Percentiles rank a stretch among this genome's conserved stretches.
phyloP scores from a whole-genome alignment of 768 basidiomycete genomes.

The Kwoniella heveanensis region DNA sequence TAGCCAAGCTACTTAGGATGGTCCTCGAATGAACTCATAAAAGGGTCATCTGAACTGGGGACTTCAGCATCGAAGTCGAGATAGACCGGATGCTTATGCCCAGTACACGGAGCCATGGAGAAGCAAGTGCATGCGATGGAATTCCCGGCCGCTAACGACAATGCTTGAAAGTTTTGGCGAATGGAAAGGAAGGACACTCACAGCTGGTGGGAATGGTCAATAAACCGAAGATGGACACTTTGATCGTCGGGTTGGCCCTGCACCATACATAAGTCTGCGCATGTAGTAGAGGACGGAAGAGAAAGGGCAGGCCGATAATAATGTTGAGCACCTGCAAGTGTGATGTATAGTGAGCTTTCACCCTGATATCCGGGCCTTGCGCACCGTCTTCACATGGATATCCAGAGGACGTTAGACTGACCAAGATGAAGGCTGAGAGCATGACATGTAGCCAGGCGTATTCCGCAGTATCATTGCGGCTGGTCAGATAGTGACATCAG shows the following conservation, averaged over 20 bases:
- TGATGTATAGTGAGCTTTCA: too few species aligned
- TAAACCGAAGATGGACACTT: conserved; percentile 53
- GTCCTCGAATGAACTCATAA: too few species aligned
- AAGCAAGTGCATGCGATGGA: too few species aligned
- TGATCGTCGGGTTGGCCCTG: conserved; percentile 51
- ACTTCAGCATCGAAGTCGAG: too few species aligned
- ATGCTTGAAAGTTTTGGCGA: too few species aligned
- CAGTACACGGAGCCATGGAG: too few species aligned
- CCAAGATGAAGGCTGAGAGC: conserved; percentile 43
- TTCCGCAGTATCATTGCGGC: conserved; percentile 44
- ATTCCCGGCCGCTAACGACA: too few species aligned
- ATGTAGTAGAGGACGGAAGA: conserved; percentile 52
- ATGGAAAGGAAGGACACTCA: conserved; percentile 31
- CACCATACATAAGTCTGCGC: conserved; percentile 56
- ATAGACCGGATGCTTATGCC: too few species aligned
- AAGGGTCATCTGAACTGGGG: too few species aligned
- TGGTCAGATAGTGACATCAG: conserved; percentile 8
- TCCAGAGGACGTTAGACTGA: conserved; percentile 18
- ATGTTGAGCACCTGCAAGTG: conserved; percentile 42
- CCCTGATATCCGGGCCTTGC: too few species aligned
- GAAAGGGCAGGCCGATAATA: conserved; percentile 47
- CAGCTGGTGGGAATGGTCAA: conserved; percentile 53
- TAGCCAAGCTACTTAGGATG: too few species aligned
- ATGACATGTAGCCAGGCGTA: conserved; percentile 54
- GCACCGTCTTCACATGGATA: too few species aligned